Evolutionary conservation across 2,329 filamentous ascomycete genomes (phyloP), one percentile per base, ranked within the genome.

Genomic region (Phoma sp.): DNA sequence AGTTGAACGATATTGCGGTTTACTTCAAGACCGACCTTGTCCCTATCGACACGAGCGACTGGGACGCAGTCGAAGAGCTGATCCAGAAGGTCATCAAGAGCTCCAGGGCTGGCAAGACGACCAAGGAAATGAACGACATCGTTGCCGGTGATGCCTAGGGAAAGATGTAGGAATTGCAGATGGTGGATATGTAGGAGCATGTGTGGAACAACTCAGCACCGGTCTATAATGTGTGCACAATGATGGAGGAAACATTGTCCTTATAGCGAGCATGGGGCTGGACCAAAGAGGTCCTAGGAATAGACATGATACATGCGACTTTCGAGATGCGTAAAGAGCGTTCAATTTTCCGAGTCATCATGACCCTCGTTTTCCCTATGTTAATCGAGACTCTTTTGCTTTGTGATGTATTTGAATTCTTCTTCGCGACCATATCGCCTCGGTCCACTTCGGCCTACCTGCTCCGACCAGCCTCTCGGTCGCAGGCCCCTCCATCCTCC

Each of bases 31-130:
- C 95, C 37, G 86, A 92, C 64, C 85, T 97, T 56, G 87, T 91
- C 39, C 87, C 88, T 62, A 85, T 99, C 42, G 87, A 92, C 61
- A 91, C 91, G 2, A 84, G 87, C 21, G 92, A 99, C 72, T 97
- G 93, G 93, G 95, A 98, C 68, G 81, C 86, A 53, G 92, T 95
- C 1, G 93, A 98, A 78, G 84, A 87, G 39, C 85, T 87, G 60
- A 89, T 97, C 53, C 91, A 96, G 76, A 83, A 83, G 47, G 87
- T 76, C 59, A 73, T 77, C 64, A 76, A 74, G 69, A 76, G 73
- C 60, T 70, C 69, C 5, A 65, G 74, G 15, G 75, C 75, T 1
- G 75, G 75, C 49, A 76, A 75, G 65, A 68, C 62, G n/a, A 77
- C 74, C 5, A 55, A 67, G 54, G 74, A 76, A 61, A 76, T 77